Evolutionary conservation across 2,329 filamentous ascomycete genomes (phyloP).

Genomic region (Reticulascus tulasneorum): DNA sequence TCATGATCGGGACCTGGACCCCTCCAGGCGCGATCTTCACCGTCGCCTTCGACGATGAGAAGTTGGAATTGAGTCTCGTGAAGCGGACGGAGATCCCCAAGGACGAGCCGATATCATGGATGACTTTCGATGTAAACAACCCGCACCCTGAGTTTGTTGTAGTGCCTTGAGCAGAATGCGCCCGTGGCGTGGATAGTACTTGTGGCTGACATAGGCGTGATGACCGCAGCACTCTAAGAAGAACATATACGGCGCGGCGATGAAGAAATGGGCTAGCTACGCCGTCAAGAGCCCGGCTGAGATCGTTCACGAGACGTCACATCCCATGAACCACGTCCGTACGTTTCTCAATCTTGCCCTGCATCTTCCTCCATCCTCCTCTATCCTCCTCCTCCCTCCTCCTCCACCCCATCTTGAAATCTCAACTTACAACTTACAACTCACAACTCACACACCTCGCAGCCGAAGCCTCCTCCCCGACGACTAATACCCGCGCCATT

Average conservation of each 20-base stretch:
- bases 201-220: no score
- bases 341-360: slow-evolving; percentile 26
- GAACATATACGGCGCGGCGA: slow-evolving; percentile 82
- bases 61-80: slow-evolving; percentile 67
- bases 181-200: no score
- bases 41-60: slow-evolving; percentile 81
- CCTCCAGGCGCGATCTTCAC: slow-evolving; percentile 87
- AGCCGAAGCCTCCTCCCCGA: slow-evolving; percentile 64
- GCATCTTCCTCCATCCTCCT: not conserved
- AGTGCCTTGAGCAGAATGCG: no score
- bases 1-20: slow-evolving; percentile 92
- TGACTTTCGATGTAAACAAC: slow-evolving; percentile 76
- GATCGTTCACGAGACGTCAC: slow-evolving; percentile 70
- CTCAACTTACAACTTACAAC: not conserved
- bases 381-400: not conserved
- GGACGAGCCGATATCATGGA: slow-evolving; percentile 89
- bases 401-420: not conserved
- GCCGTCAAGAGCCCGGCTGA: slow-evolving; percentile 70
- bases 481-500: slow-evolving; percentile 83
- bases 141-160: not conserved
- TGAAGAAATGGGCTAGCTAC: slow-evolving; percentile 92
- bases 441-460: slow-evolving; percentile 10
- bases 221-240: slow-evolving; percentile 71
- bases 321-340: slow-evolving; percentile 75
- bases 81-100: slow-evolving; percentile 78